Conservation (phyloP, 2,329 filamentous ascomycete species). For the Phialophora macrospora region DNA sequence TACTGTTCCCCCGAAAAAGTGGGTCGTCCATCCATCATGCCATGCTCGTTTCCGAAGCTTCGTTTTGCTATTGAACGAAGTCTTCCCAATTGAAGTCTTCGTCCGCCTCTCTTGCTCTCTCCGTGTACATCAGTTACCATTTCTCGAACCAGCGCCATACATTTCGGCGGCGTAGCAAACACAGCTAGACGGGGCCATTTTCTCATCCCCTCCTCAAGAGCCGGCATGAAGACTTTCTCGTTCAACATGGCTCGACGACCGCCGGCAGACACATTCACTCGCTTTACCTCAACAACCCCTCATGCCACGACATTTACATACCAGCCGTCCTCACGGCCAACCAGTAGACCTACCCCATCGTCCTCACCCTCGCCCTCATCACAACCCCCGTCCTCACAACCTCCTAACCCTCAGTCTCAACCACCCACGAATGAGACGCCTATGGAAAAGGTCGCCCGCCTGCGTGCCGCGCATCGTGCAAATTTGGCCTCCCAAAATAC, state of each 20-base stretch:
- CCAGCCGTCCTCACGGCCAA: conserved; percentile 40
- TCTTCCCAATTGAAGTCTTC: background rate
- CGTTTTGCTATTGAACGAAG: background rate
- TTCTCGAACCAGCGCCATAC: background rate
- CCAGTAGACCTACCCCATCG: conserved; percentile 27
- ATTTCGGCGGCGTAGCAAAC: conserved; percentile 9
- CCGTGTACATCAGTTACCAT: conserved; percentile 10
- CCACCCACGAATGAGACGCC: conserved; percentile 61
- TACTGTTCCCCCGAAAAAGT: background rate
- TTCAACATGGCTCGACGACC: conserved; percentile 45
- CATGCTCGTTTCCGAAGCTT: conserved; percentile 10
- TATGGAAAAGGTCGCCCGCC: conserved; percentile 69
- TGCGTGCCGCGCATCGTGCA: conserved; percentile 71
- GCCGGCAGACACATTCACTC: conserved; percentile 53
- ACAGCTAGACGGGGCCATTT: background rate
- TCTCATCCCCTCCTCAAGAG: conserved; percentile 1
- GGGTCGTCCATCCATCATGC: conserved; percentile 7
- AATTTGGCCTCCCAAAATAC: conserved; percentile 66
- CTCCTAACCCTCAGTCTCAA: conserved; percentile 20
- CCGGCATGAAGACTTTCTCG: conserved; percentile 24
- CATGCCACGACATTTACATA: conserved; percentile 46
- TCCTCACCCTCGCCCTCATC: conserved; percentile 26
- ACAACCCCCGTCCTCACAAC: conserved; percentile 29
- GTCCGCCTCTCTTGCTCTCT: background rate
- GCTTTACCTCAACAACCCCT: conserved; percentile 57